Conservation (phyloP, 805 yeast genomes). For the Candida chilensis region DNA sequence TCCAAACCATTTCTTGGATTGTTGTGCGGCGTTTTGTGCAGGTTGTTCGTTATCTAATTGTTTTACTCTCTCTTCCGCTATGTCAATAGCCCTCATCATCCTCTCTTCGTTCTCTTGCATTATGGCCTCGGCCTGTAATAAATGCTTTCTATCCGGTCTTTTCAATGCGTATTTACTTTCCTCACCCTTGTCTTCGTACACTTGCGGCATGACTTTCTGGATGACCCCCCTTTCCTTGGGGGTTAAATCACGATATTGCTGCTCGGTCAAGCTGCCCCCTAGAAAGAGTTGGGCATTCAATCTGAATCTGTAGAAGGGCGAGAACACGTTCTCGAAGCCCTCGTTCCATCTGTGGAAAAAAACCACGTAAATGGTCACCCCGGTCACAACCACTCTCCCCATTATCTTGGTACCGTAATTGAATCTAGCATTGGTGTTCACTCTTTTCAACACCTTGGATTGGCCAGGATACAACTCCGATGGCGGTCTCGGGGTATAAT, state of each 20-base stretch:
- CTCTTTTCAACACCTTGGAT: slow-evolving; percentile 57
- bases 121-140: slow-evolving; percentile 64
- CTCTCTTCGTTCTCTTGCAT: slow-evolving; percentile 59
- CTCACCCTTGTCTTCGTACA: slow-evolving; percentile 26
- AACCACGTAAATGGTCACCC: slow-evolving; percentile 46
- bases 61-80: neutral
- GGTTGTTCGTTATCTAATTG: too few species aligned
- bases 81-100: slow-evolving; percentile 14
- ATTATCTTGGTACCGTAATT: slow-evolving; percentile 53
- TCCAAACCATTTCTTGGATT: slow-evolving; percentile 3
- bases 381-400: slow-evolving; percentile 38
- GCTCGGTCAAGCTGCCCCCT: slow-evolving; percentile 43
- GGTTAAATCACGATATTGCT: slow-evolving; percentile 57
- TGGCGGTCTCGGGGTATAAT: slow-evolving; percentile 72
- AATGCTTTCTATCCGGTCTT: slow-evolving; percentile 64
- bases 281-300: slow-evolving; percentile 44
- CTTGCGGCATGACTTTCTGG: slow-evolving; percentile 31
- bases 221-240: slow-evolving; percentile 28
- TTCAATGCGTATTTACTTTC: slow-evolving; percentile 44
- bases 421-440: slow-evolving; percentile 42
- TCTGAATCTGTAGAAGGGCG: slow-evolving; percentile 56
- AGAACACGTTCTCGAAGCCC: slow-evolving; percentile 67
- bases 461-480: slow-evolving; percentile 74
- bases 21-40: neutral
- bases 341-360: slow-evolving; percentile 84